Base-by-base conservation (phyloP, 257 asterid species). In the Nicotiana knightiana region DNA sequence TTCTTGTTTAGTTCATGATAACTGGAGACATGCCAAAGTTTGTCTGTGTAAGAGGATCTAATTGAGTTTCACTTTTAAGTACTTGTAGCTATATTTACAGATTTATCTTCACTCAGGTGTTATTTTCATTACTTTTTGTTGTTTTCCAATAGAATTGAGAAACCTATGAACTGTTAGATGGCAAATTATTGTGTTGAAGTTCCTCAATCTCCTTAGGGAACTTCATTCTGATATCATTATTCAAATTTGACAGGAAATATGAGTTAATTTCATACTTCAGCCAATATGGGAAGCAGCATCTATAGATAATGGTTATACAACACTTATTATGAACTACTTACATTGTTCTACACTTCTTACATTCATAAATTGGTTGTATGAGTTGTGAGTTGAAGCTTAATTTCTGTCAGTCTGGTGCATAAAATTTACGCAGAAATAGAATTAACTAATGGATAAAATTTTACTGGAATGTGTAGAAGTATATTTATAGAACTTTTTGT, bases 1-100 rank as follows among this genome's bases (percentile, higher is more conserved):
- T 51, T 75, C 63, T 21, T 75, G 79, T 73, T 48, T 73, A 73
- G 79, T 48, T 73, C 39, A 73, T 73, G 68, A 75, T 75, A 24
- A 28, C 80, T 75, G 62, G 62, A 48, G 62, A 48, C 62, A 73
- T 46, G 2, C 63, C 46, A 15, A 51, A 75, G 68, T 70, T 77
- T 87, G 21, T 64, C 67, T 55, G 83, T 53, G 67, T 35, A 59
- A 32, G 57, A 71, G 12, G 63, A 62, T 63, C 48, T 35, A 70
- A 61, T 64, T 65, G 54, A 73, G 55, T 64, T 61, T 75, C 63
- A 37, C 63, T 26, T 63, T 17, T 63, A 63, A 53, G 39, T 63
- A 33, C 28, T 51, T 51, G 63, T 48, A 75, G 63, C 28, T 26
- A 24, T 75, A 75, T 75, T 51, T 26, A 75, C 63, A 11, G 16